These are phyloP conservation scores for Trichoderma atrobrunneum DNA, from an alignment of 2,329 filamentous ascomycete species.

Conservation along the genomic window DNA sequence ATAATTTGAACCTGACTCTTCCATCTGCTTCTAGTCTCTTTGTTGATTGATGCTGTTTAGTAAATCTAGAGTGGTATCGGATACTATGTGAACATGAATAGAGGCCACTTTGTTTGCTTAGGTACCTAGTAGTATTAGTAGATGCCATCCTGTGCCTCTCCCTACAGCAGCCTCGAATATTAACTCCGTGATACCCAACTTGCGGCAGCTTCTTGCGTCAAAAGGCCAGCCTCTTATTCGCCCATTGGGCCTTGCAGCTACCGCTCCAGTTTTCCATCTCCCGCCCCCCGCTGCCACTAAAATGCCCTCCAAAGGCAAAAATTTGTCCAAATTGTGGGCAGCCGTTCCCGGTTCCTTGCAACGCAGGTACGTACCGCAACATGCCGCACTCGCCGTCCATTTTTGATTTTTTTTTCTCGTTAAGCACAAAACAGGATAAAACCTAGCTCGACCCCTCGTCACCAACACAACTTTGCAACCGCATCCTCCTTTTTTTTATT, in stretches of 20 bases:
- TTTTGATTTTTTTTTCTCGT: neutral
- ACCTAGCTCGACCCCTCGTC: conserved; percentile 18
- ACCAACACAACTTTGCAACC: conserved; percentile 14
- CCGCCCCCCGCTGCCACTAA: neutral
- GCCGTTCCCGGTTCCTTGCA: conserved; percentile 6
- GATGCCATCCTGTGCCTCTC: neutral
- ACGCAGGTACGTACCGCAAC: conserved; percentile 11
- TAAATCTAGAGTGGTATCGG: neutral
- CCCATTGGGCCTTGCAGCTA: neutral
- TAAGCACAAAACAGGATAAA: conserved; percentile 6
- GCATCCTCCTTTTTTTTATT: conserved; percentile 7
- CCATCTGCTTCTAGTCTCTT: too few relatives aligned
- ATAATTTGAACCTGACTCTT: neutral
- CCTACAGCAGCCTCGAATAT: neutral
- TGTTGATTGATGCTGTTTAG: too few relatives aligned
- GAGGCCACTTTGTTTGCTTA: neutral
- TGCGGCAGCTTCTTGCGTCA: too few relatives aligned
- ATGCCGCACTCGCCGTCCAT: neutral
- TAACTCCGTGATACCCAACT: neutral
- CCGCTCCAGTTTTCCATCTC: neutral
- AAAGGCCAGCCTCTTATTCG: neutral
- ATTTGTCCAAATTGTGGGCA: conserved; percentile 9
- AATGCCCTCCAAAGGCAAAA: neutral
- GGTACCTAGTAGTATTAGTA: neutral
- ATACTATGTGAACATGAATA: neutral